A percentile compares a stretch with the other conserved stretches of the same genome.
phyloP scores from a whole-genome alignment of 1,284 basidiomycete species.

The Rhodotorula sp. region DNA sequence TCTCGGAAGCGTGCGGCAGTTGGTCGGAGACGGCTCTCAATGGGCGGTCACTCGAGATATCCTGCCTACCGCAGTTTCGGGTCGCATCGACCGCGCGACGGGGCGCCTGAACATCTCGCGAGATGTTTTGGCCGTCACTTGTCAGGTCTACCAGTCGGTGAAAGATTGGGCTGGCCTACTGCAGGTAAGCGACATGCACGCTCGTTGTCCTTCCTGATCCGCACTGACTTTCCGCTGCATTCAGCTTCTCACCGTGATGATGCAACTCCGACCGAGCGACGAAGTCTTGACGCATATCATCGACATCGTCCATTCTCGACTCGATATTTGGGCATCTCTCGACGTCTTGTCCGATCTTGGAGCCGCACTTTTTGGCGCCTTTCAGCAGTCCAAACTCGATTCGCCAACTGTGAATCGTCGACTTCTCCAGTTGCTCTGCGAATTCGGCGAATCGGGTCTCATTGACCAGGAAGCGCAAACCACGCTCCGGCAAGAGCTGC shows the following conservation, averaged over 20 bases:
- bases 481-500: neutral
- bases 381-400: neutral
- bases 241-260: conserved; percentile 26
- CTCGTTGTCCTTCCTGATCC: neutral
- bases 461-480: neutral
- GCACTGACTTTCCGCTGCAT: neutral
- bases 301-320: conserved; percentile 18
- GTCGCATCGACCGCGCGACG: neutral
- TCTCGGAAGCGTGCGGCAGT: too few species aligned
- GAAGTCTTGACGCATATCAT: conserved; percentile 19
- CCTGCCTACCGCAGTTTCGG: conserved; percentile 12
- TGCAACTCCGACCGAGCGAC: neutral
- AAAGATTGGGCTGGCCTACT: conserved; percentile 26
- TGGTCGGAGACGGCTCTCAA: neutral
- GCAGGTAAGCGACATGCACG: conserved; percentile 7
- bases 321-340: conserved; percentile 30
- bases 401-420: neutral
- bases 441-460: neutral
- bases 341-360: conserved; percentile 19
- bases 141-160: conserved; percentile 4
- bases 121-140: conserved; percentile 10
- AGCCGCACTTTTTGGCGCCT: neutral
- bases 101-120: neutral
- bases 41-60: conserved; percentile 20
- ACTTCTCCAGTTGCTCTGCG: conserved; percentile 13